A percentile compares a stretch with the other conserved stretches of the same genome.
Evolutionary conservation across 257 asterid genomes (phyloP).

Genomic region (Rhazya stricta): DNA sequence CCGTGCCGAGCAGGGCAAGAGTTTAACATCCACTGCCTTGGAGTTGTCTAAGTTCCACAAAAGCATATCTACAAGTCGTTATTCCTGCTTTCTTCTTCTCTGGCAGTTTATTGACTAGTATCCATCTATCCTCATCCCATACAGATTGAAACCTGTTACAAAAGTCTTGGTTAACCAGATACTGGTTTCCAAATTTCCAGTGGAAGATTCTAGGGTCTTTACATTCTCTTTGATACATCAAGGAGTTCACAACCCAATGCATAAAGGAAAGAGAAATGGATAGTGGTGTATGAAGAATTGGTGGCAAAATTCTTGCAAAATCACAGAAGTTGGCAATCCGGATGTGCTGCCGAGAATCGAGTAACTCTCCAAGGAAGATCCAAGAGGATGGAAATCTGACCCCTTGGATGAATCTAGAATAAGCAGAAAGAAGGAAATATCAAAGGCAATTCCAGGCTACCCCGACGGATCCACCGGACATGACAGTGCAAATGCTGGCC

Average conservation of each 20-base stretch:
- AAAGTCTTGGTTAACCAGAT: conserved; percentile 26
- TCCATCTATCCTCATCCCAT: conserved; percentile 30
- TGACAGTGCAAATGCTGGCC: no score
- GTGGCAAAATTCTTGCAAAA: conserved; percentile 5
- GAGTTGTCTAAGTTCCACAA: conserved; percentile 41
- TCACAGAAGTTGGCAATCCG: conserved; percentile 3
- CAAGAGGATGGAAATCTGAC: conserved; percentile 12
- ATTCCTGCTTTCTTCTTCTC: conserved; percentile 38
- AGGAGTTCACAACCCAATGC: conserved; percentile 16
- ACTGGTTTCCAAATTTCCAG: conserved; percentile 31
- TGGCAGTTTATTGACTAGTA: conserved; percentile 17
- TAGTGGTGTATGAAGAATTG: background rate
- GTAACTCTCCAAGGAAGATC: background rate
- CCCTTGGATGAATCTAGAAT: conserved; percentile 13
- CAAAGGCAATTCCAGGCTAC: background rate
- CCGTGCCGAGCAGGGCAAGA: conserved; percentile 44
- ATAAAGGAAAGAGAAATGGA: background rate
- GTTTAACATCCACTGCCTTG: conserved; percentile 17
- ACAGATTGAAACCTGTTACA: conserved; percentile 19
- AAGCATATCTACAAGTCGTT: conserved; percentile 47
- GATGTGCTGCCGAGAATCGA: no score
- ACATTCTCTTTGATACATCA: conserved; percentile 54
- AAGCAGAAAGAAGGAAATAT: conserved; percentile 5
- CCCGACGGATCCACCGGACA: conserved; percentile 21
- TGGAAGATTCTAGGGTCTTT: conserved; percentile 45